These are phyloP conservation scores for Stephania japonica DNA, from an alignment of 164 flowering plant species.

Conservation along the genomic window DNA sequence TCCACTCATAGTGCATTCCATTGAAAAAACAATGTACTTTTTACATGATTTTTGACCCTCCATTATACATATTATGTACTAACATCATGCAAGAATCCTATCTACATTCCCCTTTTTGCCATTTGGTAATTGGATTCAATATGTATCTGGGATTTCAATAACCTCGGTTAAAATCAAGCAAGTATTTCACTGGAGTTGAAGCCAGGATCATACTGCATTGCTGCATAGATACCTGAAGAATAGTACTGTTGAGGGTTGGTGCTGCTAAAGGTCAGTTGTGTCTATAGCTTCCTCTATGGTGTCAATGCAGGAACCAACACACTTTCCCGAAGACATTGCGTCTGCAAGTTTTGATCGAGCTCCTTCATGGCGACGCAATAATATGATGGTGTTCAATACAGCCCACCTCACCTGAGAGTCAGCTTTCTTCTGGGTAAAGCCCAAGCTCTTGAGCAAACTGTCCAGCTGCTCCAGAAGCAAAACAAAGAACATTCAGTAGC, in stretches of 20 bases:
- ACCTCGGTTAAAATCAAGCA: not conserved
- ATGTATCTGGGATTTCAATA: not conserved
- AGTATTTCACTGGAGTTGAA: not conserved
- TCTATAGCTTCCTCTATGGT: constrained; percentile 53
- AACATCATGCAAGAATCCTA: too few species aligned
- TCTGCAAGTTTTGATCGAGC: constrained; percentile 61
- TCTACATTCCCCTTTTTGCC: not conserved
- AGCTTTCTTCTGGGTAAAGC: constrained; percentile 88
- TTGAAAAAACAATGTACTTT: too few species aligned
- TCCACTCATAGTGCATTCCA: too few species aligned
- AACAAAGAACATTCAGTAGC: not conserved
- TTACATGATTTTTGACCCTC: not conserved
- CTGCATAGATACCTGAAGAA: not conserved
- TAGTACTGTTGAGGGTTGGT: not conserved
- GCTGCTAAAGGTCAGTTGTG: constrained; percentile 33
- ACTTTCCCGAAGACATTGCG: constrained; percentile 71
- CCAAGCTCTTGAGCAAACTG: constrained; percentile 47
- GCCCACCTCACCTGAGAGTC: constrained; percentile 98
- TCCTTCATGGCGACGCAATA: constrained; percentile 65
- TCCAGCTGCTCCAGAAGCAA: constrained; percentile 52
- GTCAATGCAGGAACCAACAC: constrained; percentile 69
- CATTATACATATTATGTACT: not conserved
- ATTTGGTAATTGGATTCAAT: not conserved
- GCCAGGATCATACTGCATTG: not conserved
- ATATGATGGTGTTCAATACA: constrained; percentile 62